Base-by-base conservation (phyloP, 2,329 filamentous ascomycete genomes). In the Coleophoma eucalyptorum region DNA sequence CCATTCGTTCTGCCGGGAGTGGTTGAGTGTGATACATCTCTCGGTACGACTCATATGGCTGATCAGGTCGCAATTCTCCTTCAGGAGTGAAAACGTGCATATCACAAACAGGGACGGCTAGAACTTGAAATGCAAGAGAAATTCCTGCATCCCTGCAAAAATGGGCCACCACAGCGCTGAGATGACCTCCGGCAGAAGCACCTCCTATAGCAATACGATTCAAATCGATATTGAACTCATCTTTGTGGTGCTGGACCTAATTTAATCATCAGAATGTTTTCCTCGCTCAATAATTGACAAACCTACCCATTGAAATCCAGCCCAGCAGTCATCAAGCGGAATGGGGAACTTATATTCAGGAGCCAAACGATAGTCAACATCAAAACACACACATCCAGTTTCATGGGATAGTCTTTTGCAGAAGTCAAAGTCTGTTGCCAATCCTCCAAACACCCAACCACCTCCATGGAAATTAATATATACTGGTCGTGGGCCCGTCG, bases 301-400 rank as follows among this genome's bases (percentile, higher is more conserved):
- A 52, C 46, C 7, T n/a, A 60, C 63, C 72, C 72, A 77, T 53
- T 69, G 61, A 34, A 76, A 53, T 11, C 66, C 69, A 53, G 75
- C 73, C 68, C 69, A 76, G 43, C 62, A 63, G 53, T 78, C 75
- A 32, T 71, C 59, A 6, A 71, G 64, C 13, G 68, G 69, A 5
- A 67, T 67, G 1, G 75, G 74, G 52, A 74, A 78, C 16, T 66
- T 66, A 55, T 73, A 61, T 51, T 77, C 70, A 0, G 75, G 75
- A 1, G 72, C 72, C 11, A 77, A 62, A 4, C 58, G 51, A 46
- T 74, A 74, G 51, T 73, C 70, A 20, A 74, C 68, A 53, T 74
- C 72, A 54, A 75, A 71, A 1, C 61, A 69, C 15, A 74, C 70
- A 40, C 69, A 54, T 15, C 67, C 63, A n/a, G 68, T 63, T 15